Percentiles rank a stretch among this genome's conserved stretches.
phyloP scores from a whole-genome alignment of 2,329 filamentous ascomycete species.

The Xylariaceae sp. region DNA sequence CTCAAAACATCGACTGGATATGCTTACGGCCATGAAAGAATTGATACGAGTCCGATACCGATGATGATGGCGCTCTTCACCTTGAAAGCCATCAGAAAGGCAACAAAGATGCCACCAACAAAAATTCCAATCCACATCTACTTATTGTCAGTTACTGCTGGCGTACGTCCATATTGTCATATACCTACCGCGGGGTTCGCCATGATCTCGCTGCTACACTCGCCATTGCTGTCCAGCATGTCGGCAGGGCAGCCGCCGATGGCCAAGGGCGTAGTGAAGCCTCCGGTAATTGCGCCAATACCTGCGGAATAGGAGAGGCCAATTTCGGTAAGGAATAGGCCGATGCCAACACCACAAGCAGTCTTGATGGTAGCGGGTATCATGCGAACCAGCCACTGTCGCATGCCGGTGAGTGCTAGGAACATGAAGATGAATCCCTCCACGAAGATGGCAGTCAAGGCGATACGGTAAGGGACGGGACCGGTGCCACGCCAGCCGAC shows the following conservation, averaged over 20 bases:
- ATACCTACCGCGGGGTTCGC: slow-evolving; percentile 60
- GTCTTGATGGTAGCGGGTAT: slow-evolving; percentile 62
- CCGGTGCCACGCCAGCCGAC: slow-evolving; percentile 56
- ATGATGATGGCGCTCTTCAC: slow-evolving; percentile 71
- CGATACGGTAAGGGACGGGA: slow-evolving; percentile 52
- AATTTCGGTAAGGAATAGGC: slow-evolving; percentile 58
- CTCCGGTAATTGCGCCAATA: slow-evolving; percentile 75
- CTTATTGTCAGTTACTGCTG: slow-evolving; percentile 18
- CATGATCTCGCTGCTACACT: slow-evolving; percentile 62
- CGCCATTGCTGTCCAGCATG: slow-evolving; percentile 44
- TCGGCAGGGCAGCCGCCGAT: slow-evolving; percentile 67
- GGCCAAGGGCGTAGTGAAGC: slow-evolving; percentile 63
- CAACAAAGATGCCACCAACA: slow-evolving; percentile 71
- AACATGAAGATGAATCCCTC: slow-evolving; percentile 61
- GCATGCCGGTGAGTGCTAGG: slow-evolving; percentile 61
- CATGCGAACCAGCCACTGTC: slow-evolving; percentile 65
- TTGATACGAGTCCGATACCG: slow-evolving; percentile 65
- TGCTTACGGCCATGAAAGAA: slow-evolving; percentile 68
- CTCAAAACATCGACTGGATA: background rate
- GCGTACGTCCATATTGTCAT: background rate
- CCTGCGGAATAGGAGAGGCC: slow-evolving; percentile 72
- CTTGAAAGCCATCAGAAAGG: slow-evolving; percentile 73
- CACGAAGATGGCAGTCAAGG: slow-evolving; percentile 59
- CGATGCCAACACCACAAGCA: slow-evolving; percentile 60
- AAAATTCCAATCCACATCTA: slow-evolving; percentile 83